Base-by-base conservation (phyloP, 768 basidiomycete genomes). In the Mycena latifolia region DNA sequence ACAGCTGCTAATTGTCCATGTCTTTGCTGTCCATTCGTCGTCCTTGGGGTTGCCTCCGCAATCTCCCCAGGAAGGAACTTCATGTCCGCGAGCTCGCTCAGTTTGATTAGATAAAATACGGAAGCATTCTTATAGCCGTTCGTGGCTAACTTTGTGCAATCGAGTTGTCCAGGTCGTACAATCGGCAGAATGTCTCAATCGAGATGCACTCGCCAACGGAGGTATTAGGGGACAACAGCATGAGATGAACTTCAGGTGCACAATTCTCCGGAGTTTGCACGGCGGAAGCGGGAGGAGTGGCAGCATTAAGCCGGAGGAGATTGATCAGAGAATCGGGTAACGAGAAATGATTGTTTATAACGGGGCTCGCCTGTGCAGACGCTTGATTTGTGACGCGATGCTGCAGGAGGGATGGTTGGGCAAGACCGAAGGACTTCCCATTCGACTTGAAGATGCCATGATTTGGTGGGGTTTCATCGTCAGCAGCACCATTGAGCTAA, bases 1-100 rank as follows among this genome's bases (percentile, higher is more conserved):
- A 12, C 31, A n/a, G n/a, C n/a, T n/a, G n/a, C n/a, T n/a, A n/a
- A n/a, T n/a, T n/a, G n/a, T n/a, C n/a, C n/a, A n/a, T n/a, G n/a
- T n/a, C n/a, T n/a, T n/a, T n/a, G n/a, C n/a, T n/a, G n/a, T n/a
- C n/a, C n/a, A n/a, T n/a, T n/a, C n/a, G n/a, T n/a, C n/a, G n/a
- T n/a, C n/a, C n/a, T n/a, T n/a, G n/a, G n/a, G n/a, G n/a, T n/a
- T n/a, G n/a, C n/a, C 28, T 67, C 61, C 0, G 55, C 66, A 48
- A 63, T 59, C 33, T 67, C 61, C 0, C 66, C 66, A 3, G 33
- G 47, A 0, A 57, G 29, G 17, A 67, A 63, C 0, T 25, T 2
- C 31, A 67, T 58, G 1, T 5, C 1, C 10, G 1, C 18, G 3
- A 67, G 37, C 1, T 67, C 61, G 2, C 12, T 25, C 0, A 67